Base-by-base conservation (phyloP, 2,329 filamentous ascomycete species). In the Cordyceps farinosa region DNA sequence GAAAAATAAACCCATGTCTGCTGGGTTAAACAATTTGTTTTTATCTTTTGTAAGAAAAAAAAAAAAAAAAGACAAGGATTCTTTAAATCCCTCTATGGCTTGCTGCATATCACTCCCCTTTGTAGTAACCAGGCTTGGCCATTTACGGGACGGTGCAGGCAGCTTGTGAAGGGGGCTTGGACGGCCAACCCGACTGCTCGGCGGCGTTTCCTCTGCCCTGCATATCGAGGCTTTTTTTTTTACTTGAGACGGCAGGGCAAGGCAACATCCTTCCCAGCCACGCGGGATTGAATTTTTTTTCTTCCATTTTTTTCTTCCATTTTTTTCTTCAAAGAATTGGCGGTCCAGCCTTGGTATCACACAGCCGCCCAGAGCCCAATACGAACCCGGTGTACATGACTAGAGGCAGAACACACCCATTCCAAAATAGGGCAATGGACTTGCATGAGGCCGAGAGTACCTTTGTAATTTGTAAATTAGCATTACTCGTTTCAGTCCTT, bases 131-230 rank as follows among this genome's bases (percentile, higher is more conserved):
- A 32, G 44, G 44, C 57, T 51, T 53, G 34, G 32, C 45, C 47
- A 30, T n/a, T 50, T 58, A 11, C n/a, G 42, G 50, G 29, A 42
- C 15, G 22, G 15, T 36, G 57, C 36, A 42, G 17, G 22, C 22
- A 22, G 22, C 22, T 22, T 10, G 22, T 32, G 30, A 29, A 29
- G 27, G 48, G 40, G 53, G 52, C 27, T 45, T 36, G 17, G 48
- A 61, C 58, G 58, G 58, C 1, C n/a, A 52, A 47, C 17, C 50
- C 58, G 40, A 54, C 50, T 36, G 40, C 58, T 61, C 40, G 58
- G 50, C 40, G 58, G 50, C 48, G 56, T 45, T 59, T 59, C 45
- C 27, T 44, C 4, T 34, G 38, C 47, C 48, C 29, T 61, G 57
- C 56, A 59, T 59, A 59, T 40, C 17, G 44, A 57, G 32, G 44